Base-by-base conservation (phyloP, 1,284 basidiomycete species). In the Rhizopogon parksii region DNA sequence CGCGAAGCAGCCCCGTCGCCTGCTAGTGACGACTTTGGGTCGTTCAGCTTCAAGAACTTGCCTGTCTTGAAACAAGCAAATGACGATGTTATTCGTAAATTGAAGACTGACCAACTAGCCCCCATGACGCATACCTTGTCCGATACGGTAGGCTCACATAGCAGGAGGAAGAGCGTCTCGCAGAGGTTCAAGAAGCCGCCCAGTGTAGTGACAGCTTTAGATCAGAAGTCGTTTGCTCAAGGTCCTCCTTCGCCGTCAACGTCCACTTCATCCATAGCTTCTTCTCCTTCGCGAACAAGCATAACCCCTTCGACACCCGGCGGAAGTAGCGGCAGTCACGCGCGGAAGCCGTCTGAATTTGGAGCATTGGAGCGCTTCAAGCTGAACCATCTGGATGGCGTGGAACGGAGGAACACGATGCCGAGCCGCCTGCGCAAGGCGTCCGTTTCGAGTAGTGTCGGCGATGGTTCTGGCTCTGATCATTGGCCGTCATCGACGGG, bases 41-140 rank as follows among this genome's bases (percentile, higher is more conserved):
- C 93, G 0, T 99, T 99, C 73, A 94, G 86, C 68, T 99, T 95
- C 81, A 98, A 98, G 77, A 99, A 99, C 63, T 68, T 98, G 43
- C 93, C 94, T 0, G 84, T 98, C 8, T 75, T 99, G 65, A 99
- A 99, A 73, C 94, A 98, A 69, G 94, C 93, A 19, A 99, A 99
- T 67, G 96, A 99, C 69, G 95, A 99, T 66, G 87, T 99, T 58
- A 96, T 99, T 61, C 84, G 92, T 52, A 95, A 96, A 71, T 79
- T 99, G 66, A 86, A 85, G 71, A 89, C 87, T 0, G 88, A 91
- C 58, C 87, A 88, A 60, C 77, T 89, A 71, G 71, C 76, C 1
- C 85, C 88, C 19, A 74, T 91, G 47, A 70, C 78, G 0, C 88
- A 90, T 59, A 75, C 88, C 6, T 71, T 91, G 50, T 77, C 83